Evolutionary conservation across 2,329 filamentous ascomycete species (phyloP), one percentile per base, ranked within the genome.

Genomic region (Colletotrichum sp.): DNA sequence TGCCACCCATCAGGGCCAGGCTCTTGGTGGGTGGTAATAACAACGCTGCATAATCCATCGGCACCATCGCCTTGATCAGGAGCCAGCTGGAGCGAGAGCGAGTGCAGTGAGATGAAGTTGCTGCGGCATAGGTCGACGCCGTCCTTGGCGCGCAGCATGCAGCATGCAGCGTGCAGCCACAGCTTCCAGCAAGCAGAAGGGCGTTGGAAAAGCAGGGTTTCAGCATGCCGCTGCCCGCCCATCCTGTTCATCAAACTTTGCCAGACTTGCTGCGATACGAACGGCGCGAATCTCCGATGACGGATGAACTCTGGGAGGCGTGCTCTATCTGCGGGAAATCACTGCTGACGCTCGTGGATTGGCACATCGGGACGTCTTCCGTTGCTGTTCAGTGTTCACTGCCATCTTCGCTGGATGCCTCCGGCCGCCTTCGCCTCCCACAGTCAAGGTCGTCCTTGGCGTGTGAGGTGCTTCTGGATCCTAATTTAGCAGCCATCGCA

Each of bases 191-290:
- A 63, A 73, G 55, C 28, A 63, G 28, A 7, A 30, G 15, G 18
- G 18, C 8, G 32, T 12, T 16, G n/a, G 10, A 73, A 73, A 65
- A 69, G 64, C 74, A 74, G 30, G 74, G 74, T 76, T 76, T 76
- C 74, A 76, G 70, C 70, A 72, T 72, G 55, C 62, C 69, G 69
- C 44, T n/a, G 28, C 60, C 59, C 36, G 59, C 26, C 59, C 74
- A 72, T 74, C 74, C 74, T 74, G 64, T 74, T 71, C 60, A 71
- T 71, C 69, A 71, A 71, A 71, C 69, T 65, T 36, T 71, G 64
- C 63, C 55, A 18, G 72, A 34, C 21, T 65, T n/a, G 44, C 28
- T 49, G 49, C 63, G 21, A 69, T 64, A 74, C 70, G 59, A 69
- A 60, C 36, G 30, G 69, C 63, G 70, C 63, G 69, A 72, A 68